Evolutionary conservation across 2,329 filamentous ascomycete species (phyloP).

Genomic region (Claviceps monticola): DNA sequence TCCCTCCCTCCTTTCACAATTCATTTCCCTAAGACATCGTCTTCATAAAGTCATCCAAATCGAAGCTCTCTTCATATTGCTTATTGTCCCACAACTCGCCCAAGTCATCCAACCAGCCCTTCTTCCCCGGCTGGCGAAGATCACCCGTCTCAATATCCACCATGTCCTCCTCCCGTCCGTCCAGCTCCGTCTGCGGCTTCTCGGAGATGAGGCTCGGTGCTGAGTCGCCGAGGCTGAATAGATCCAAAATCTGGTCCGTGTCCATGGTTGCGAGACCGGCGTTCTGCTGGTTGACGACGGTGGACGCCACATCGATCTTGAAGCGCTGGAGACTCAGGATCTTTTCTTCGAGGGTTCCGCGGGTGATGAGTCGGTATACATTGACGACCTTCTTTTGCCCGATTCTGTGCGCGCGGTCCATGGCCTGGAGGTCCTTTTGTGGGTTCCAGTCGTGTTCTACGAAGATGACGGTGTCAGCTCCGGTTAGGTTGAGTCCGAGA

Average conservation of each 20-base stretch:
- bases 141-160: constrained; percentile 88
- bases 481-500: constrained; percentile 85
- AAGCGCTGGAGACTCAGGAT: constrained; percentile 95
- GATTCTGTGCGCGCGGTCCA: constrained; percentile 96
- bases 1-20: background rate
- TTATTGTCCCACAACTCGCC: constrained; percentile 95
- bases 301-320: constrained; percentile 97
- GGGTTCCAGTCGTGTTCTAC: constrained; percentile 99
- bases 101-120: constrained; percentile 85
- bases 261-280: constrained; percentile 91
- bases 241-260: constrained; percentile 91
- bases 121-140: constrained; percentile 89
- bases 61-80: constrained; percentile 97
- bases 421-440: constrained; percentile 94
- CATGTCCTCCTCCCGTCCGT: constrained; percentile 67
- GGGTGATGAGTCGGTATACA: constrained; percentile 90
- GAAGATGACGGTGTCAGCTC: constrained; percentile 96
- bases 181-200: constrained; percentile 42
- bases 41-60: constrained; percentile 87
- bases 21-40: constrained; percentile 55
- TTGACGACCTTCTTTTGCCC: constrained; percentile 99
- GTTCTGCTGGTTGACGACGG: constrained; percentile 98
- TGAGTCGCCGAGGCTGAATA: constrained; percentile 81
- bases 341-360: constrained; percentile 95
- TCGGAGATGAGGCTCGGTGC: constrained; percentile 52